Conservation (phyloP, 1,139 yeast genomes). For the Suhomyces bokatorum region DNA sequence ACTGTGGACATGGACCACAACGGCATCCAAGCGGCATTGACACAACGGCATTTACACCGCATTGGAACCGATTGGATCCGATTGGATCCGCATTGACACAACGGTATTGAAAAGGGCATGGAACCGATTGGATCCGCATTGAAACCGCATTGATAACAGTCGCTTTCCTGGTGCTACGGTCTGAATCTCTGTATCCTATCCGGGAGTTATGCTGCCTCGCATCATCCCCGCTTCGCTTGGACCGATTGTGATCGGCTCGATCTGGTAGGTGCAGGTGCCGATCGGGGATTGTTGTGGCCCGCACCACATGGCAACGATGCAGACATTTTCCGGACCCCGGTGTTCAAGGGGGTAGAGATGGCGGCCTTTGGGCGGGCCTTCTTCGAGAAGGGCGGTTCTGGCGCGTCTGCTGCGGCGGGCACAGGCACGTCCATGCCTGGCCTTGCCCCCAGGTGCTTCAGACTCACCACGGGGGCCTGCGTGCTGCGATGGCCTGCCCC, state of each 20-base stretch:
- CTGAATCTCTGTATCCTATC: no score
- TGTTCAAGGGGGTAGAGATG: no score
- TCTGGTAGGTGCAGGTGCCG: slow-evolving; percentile 1
- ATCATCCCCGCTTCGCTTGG: slow-evolving; percentile 3
- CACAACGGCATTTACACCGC: neutral
- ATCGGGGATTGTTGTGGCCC: neutral
- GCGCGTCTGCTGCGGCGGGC: neutral
- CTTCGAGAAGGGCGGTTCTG: no score
- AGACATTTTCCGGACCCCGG: neutral
- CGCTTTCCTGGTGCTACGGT: no score
- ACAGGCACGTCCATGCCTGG: neutral
- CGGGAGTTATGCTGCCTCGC: neutral
- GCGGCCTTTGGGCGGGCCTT: no score
- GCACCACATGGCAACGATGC: neutral
- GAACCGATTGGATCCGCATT: no score
- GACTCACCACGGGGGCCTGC: neutral
- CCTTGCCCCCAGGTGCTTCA: neutral
- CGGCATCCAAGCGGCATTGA: neutral
- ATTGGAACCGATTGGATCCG: neutral
- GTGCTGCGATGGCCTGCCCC: neutral
- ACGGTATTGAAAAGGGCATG: no score
- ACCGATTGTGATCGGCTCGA: slow-evolving; percentile 1
- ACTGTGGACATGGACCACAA: neutral
- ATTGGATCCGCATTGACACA: neutral
- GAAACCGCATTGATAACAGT: no score